Evolutionary conservation across 1,284 basidiomycete species (phyloP).

Genomic region (Ganoderma resinaceum): DNA sequence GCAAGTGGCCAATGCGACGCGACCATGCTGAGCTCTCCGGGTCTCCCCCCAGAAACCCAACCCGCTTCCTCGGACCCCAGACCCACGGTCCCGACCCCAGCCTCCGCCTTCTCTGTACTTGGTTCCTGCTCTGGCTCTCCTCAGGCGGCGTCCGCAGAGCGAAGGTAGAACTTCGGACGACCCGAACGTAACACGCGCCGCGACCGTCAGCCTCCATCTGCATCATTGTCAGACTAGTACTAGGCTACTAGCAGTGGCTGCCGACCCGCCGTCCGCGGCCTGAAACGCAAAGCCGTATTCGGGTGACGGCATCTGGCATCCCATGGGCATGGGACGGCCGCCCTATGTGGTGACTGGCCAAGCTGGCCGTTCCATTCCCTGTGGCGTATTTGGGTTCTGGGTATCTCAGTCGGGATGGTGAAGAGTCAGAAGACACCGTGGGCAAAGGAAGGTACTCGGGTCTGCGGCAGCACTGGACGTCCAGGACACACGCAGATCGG

Average conservation of each 20-base stretch:
- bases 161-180: too few relatives aligned
- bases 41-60: neutral
- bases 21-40: neutral
- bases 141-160: neutral
- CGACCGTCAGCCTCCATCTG: too few relatives aligned
- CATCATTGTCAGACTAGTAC: too few relatives aligned
- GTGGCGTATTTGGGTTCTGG: neutral
- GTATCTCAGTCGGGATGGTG: neutral
- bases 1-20: conserved; percentile 3
- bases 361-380: neutral
- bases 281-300: neutral
- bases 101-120: too few relatives aligned
- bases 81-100: neutral
- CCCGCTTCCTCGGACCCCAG: neutral
- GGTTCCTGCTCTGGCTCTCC: neutral
- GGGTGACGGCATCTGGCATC: neutral
- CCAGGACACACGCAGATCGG: neutral
- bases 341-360: neutral
- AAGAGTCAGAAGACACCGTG: neutral
- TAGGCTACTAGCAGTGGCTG: too few relatives aligned
- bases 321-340: neutral
- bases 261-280: neutral
- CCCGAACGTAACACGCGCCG: too few relatives aligned
- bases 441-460: neutral
- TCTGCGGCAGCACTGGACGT: neutral